Base-by-base conservation (phyloP, 768 basidiomycete genomes). In the Lentinula detonsa region DNA sequence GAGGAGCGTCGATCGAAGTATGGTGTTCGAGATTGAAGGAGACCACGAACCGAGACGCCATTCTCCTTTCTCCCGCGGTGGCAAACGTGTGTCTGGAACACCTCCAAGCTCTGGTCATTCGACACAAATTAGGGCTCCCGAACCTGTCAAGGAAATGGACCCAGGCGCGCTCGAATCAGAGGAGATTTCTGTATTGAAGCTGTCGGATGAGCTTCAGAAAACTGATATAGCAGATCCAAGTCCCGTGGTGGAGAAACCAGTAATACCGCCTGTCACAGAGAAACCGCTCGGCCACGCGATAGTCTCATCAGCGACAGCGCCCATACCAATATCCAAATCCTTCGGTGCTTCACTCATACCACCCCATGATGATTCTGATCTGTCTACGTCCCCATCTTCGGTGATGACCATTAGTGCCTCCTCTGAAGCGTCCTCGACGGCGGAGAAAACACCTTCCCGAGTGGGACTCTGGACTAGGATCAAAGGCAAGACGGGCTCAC, bases 381-480 rank as follows among this genome's bases (percentile, higher is more conserved):
- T 67, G 23, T 66, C 70, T 11, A 68, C 70, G 4, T 68, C 72
- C 16, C 64, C 57, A 33, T 65, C 62, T 21, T 49, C 59, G 11
- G 53, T 45, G 51, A 15, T 50, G 33, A 39, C 49, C n/a, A 23
- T 0, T 8, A 51, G 48, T 13, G n/a, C 51, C 1, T 37, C 42
- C 15, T 63, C 66, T n/a, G 60, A 59, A 28, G 39, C 43, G 10
- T 8, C 48, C 16, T 33, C 42, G 15, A 50, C 1, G 4, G 3
- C 59, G 23, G 62, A 63, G 16, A 57, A 56, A n/a, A 62, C 56
- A 28, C 63, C 60, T 34, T 59, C 60, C 60, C 39, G 48, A 3
- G 21, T 59, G 13, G 68, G 73, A 18, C 64, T 80, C 3, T 80
- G 79, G 79, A 66, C 71, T 28, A 78, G 73, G 43, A 64, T 70